phyloP scores from a whole-genome alignment of 495 filamentous ascomycete species.

The Daldinia childiae region DNA sequence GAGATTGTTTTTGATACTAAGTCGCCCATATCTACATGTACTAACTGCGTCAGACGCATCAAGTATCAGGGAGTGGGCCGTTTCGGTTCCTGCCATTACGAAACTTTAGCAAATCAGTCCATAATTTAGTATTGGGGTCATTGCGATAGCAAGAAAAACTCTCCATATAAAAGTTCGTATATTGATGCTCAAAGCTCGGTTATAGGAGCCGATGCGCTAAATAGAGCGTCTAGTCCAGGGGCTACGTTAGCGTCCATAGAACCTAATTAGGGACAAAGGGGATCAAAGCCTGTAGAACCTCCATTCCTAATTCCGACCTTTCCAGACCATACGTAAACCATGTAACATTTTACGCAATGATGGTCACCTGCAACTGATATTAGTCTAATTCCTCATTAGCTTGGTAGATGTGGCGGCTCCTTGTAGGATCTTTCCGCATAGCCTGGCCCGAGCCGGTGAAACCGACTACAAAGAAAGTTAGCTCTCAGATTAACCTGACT shows the following conservation, averaged over 20 bases:
- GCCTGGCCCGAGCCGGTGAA: slow-evolving; percentile 93
- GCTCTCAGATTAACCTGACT: background rate
- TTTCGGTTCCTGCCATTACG: slow-evolving; percentile 33
- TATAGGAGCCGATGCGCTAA: slow-evolving; percentile 34
- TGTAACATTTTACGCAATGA: slow-evolving; percentile 12
- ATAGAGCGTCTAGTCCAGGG: slow-evolving; percentile 42
- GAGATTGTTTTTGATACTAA: no score
- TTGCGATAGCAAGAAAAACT: slow-evolving; percentile 35
- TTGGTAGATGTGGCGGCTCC: slow-evolving; percentile 88
- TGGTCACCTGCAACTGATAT: slow-evolving; percentile 36
- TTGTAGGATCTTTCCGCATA: slow-evolving; percentile 89
- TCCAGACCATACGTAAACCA: slow-evolving; percentile 4
- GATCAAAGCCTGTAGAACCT: slow-evolving; percentile 47
- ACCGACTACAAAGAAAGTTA: slow-evolving; percentile 71
- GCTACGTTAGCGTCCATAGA: slow-evolving; percentile 48
- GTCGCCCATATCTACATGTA: background rate
- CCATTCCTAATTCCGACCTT: slow-evolving; percentile 25
- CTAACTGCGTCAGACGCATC: background rate
- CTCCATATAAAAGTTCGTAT: slow-evolving; percentile 33
- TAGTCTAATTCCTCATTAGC: slow-evolving; percentile 78
- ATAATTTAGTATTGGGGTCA: slow-evolving; percentile 12
- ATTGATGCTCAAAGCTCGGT: slow-evolving; percentile 40
- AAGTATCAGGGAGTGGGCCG: background rate
- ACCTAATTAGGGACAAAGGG: slow-evolving; percentile 45
- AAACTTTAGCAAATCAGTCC: slow-evolving; percentile 46